phyloP scores from a whole-genome alignment of 2,329 filamentous ascomycete genomes.

The Aspergillus fumigatus region DNA sequence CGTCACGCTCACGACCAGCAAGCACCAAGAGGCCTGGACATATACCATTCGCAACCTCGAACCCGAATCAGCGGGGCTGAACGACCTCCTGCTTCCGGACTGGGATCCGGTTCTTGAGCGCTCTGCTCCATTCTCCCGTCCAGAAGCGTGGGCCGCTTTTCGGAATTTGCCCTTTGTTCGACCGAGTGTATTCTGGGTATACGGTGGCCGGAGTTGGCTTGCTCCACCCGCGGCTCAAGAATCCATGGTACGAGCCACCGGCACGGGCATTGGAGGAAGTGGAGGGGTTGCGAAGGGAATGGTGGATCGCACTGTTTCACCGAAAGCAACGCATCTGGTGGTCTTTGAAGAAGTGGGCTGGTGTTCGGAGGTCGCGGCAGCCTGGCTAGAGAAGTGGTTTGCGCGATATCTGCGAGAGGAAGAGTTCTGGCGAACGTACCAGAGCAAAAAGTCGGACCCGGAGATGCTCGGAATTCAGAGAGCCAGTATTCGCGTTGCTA shows the following conservation, averaged over 20 bases:
- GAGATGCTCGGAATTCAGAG: slow-evolving; percentile 12
- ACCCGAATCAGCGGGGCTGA: slow-evolving; percentile 7
- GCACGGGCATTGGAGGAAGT: slow-evolving; percentile 19
- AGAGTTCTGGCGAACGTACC: slow-evolving; percentile 9
- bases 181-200: slow-evolving; percentile 21
- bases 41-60: slow-evolving; percentile 8
- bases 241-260: slow-evolving; percentile 15
- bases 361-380: slow-evolving; percentile 12
- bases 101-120: slow-evolving; percentile 12
- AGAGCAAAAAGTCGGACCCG: slow-evolving; percentile 14
- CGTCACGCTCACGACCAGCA: slow-evolving; percentile 17
- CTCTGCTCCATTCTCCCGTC: slow-evolving; percentile 10
- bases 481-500: slow-evolving; percentile 5
- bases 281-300: slow-evolving; percentile 14
- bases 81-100: slow-evolving; percentile 11
- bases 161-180: slow-evolving; percentile 18
- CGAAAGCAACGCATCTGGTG: slow-evolving; percentile 9
- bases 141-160: slow-evolving; percentile 12
- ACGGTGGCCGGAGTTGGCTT: slow-evolving; percentile 15
- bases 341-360: slow-evolving; percentile 15
- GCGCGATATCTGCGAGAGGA: slow-evolving; percentile 15
- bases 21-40: slow-evolving; percentile 13
- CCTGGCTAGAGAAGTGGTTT: slow-evolving; percentile 16
- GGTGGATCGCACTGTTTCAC: slow-evolving; percentile 14
- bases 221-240: slow-evolving; percentile 12